Base-by-base conservation (phyloP, 2,329 filamentous ascomycete species). In the Diaporthe helianthi region DNA sequence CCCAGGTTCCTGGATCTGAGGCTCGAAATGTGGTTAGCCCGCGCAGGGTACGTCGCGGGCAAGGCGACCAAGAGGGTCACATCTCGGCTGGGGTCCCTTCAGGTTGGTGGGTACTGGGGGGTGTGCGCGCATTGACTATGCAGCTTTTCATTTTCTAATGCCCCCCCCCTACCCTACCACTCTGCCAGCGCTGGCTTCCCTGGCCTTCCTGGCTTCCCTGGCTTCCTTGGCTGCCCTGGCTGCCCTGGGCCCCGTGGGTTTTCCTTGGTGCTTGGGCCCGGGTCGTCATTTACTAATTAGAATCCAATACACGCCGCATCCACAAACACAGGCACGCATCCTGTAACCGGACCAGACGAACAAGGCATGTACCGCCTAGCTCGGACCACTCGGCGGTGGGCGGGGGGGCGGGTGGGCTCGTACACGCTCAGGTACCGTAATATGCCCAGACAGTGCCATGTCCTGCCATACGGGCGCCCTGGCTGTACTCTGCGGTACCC, bases 61-160 rank as follows among this genome's bases (percentile, higher is more conserved):
- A 68, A 69, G 67, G 69, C 69, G 67, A 69, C 54, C 58, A 63
- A 52, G 67, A 64, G 63, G 58, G 67, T 71, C 64, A 58, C 69
- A 69, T 54, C 67, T 52, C 33, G 44, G 38, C 47, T 58, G 69
- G 69, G 60, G 47, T 60, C 44, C 46, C 65, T 55, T 67, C 53
- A 55, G 33, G 69, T 33, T 52, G 49, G 38, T 49, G 49, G 61
- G 38, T 36, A 47, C 64, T 19, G 51, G 64, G 41, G 64, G 64
- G 64, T 67, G 64, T 67, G 64, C 51, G 52, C 49, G 41, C 64
- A 58, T 67, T 58, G 64, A 67, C 64, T 44, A 67, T 22, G 41
- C 64, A 66, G 64, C 38, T 49, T 55, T 67, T 47, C 64, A 46
- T 67, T 49, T 58, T 67, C 44, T 29, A 31, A 58, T 67, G 19